Evolutionary conservation across 768 basidiomycete species (phyloP).

Genomic region (Naganishia vaughanmartiniae): DNA sequence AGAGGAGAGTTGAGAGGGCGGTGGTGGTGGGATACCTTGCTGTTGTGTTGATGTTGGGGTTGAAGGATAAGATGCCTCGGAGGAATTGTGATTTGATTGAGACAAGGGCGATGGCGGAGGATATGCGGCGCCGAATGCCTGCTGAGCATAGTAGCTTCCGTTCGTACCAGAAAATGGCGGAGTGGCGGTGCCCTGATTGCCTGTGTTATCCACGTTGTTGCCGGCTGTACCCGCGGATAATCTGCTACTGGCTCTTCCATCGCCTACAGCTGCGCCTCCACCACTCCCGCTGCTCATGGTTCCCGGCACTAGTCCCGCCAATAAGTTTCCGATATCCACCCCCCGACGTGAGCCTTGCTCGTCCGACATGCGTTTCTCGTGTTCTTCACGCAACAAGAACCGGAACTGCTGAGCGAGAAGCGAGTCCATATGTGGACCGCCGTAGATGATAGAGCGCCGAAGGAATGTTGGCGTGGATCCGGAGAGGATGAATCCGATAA

Average conservation of each 20-base stretch:
- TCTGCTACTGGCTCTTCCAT: conserved; percentile 2
- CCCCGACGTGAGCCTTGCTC: conserved; percentile 34
- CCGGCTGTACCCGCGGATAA: background rate
- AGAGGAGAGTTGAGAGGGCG: conserved; percentile 16
- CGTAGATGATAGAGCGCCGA: conserved; percentile 48
- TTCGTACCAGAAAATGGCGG: conserved; percentile 19
- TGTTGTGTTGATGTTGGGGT: background rate
- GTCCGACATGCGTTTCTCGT: conserved; percentile 47
- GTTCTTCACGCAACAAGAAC: conserved; percentile 44
- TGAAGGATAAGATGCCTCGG: background rate
- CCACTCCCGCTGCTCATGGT: conserved; percentile 16
- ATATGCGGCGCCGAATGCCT: background rate
- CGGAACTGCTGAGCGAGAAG: conserved; percentile 48
- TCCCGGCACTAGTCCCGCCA: conserved; percentile 30
- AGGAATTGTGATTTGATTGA: background rate
- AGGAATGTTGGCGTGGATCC: conserved; percentile 45
- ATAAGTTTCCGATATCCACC: conserved; percentile 33
- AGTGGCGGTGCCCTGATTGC: background rate
- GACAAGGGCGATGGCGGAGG: background rate
- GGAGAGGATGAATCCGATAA: conserved; percentile 49
- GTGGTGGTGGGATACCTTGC: conserved; percentile 7
- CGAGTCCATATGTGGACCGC: conserved; percentile 45
- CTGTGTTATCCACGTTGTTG: background rate
- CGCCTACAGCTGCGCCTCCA: conserved; percentile 15
- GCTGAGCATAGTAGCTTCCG: conserved; percentile 21